A percentile compares a stretch with the other conserved stretches of the same genome.
Conservation (phyloP, 2,329 filamentous ascomycete genomes). For the Claviceps humidiphila region DNA sequence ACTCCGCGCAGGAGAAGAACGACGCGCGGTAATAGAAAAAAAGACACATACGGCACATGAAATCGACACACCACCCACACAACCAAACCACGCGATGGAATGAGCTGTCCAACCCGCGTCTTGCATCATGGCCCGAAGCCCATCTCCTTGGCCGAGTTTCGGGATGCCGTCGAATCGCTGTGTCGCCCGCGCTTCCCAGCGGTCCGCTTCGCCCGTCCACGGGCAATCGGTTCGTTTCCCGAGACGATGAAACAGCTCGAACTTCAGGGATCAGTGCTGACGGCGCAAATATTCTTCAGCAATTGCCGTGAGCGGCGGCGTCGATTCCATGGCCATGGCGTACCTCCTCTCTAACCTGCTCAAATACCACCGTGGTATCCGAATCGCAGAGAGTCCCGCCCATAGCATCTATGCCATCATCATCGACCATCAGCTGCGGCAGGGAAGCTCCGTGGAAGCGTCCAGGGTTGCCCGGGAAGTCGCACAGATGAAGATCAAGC, state of each 20-base stretch:
- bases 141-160: slow-evolving; percentile 24
- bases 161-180: slow-evolving; percentile 35
- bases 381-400: slow-evolving; percentile 32
- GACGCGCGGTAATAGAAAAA: no score
- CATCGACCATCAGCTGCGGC: slow-evolving; percentile 44
- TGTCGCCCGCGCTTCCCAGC: slow-evolving; percentile 37
- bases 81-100: slow-evolving; percentile 16
- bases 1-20: no score
- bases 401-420: slow-evolving; percentile 31
- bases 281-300: slow-evolving; percentile 25
- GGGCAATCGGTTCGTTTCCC: slow-evolving; percentile 28
- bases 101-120: slow-evolving; percentile 20
- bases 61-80: no score
- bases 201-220: slow-evolving; percentile 19
- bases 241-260: neutral
- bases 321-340: slow-evolving; percentile 95
- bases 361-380: slow-evolving; percentile 18
- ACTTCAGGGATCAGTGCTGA: neutral
- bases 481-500: slow-evolving; percentile 22
- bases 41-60: no score
- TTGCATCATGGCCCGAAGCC: slow-evolving; percentile 26
- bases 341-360: slow-evolving; percentile 48
- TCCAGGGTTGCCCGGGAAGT: slow-evolving; percentile 28
- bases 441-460: slow-evolving; percentile 40
- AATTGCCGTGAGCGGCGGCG: slow-evolving; percentile 79